Percentiles rank a stretch among this genome's conserved stretches.
phyloP scores from a whole-genome alignment of 805 yeast genomes.

The Candida odintsovae region DNA sequence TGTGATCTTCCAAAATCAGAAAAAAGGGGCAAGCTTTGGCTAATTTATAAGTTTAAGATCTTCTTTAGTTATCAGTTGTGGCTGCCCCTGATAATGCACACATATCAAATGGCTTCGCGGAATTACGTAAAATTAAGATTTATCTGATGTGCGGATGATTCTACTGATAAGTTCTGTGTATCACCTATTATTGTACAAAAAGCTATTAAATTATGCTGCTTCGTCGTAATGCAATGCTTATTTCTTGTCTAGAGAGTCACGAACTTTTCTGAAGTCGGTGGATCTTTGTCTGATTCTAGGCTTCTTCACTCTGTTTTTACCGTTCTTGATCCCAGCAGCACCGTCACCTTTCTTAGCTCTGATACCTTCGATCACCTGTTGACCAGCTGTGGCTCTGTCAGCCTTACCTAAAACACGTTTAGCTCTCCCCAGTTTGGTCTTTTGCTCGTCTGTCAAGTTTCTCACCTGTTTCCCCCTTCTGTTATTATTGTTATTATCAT shows the following conservation, averaged over 20 bases:
- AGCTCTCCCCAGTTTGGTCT: constrained; percentile 77
- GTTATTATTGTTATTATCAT: constrained; percentile 2
- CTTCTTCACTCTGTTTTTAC: constrained; percentile 40
- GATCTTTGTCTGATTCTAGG: constrained; percentile 44
- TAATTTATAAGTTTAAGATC: background rate
- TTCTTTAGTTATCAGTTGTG: background rate
- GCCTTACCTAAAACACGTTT: constrained; percentile 69
- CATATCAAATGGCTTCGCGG: background rate
- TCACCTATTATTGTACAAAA: background rate
- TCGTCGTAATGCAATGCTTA: background rate
- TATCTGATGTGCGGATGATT: no score
- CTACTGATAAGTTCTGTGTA: no score
- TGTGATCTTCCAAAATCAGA: background rate
- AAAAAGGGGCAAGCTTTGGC: background rate
- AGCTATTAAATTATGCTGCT: background rate
- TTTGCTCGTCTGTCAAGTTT: constrained; percentile 57
- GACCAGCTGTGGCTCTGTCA: constrained; percentile 67
- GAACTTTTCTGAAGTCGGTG: constrained; percentile 32
- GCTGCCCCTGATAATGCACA: background rate
- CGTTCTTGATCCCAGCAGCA: constrained; percentile 56
- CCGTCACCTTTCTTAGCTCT: constrained; percentile 68
- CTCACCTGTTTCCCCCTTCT: constrained; percentile 22
- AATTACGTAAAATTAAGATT: no score
- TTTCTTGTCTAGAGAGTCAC: constrained; percentile 2
- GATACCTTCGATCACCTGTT: constrained; percentile 58